phyloP scores from a whole-genome alignment of 805 yeast species.

The Monosporozyma servazzii region DNA sequence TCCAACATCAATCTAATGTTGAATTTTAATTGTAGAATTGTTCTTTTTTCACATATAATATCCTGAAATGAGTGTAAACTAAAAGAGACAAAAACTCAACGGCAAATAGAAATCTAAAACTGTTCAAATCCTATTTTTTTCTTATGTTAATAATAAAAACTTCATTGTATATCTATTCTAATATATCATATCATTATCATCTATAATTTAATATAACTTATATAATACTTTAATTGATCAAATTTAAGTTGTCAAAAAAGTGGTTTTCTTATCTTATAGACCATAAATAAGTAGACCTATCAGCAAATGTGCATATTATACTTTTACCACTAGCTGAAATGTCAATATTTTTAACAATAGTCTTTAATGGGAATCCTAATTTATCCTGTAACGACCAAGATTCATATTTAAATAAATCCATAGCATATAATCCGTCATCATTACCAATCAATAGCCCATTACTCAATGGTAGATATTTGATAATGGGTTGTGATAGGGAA shows the following conservation, averaged over 20 bases:
- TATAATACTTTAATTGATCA: background rate
- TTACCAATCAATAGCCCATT: conserved; percentile 22
- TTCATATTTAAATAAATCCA: conserved; percentile 22
- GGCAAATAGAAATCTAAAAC: background rate
- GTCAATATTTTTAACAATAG: conserved; percentile 22
- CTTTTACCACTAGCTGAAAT: conserved; percentile 4
- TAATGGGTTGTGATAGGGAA: conserved; percentile 23
- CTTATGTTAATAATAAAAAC: background rate
- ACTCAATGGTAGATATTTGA: conserved; percentile 10
- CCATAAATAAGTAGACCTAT: conserved; percentile 1
- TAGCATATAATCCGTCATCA: conserved; percentile 22
- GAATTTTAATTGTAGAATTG: conserved; percentile 6
- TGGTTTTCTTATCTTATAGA: background rate
- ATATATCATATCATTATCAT: background rate
- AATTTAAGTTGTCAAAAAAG: background rate
- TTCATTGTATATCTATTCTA: background rate
- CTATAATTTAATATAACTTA: background rate
- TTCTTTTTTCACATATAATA: background rate
- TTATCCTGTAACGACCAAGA: conserved; percentile 29
- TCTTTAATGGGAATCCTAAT: conserved; percentile 26
- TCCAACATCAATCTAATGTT: conserved; percentile 1
- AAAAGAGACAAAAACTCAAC: background rate
- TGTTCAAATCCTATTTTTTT: background rate
- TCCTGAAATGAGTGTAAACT: background rate
- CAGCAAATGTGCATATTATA: conserved; percentile 8